phyloP scores from a whole-genome alignment of 352 stramenopile genomes.

The Phytophthora sojae region DNA sequence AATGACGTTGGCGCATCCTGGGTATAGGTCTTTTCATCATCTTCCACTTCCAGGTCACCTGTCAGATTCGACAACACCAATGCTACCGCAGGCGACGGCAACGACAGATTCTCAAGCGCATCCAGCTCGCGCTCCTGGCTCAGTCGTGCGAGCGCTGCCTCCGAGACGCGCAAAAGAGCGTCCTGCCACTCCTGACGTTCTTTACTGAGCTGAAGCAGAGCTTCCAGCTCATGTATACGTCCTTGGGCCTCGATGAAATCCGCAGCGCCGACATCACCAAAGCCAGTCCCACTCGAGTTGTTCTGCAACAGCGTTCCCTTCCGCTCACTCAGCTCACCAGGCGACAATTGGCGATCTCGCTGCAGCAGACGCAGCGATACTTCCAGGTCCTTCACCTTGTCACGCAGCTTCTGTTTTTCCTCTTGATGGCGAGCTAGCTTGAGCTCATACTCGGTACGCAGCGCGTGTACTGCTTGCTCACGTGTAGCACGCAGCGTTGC shows the following conservation, averaged over 20 bases:
- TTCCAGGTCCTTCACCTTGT: conserved; percentile 80
- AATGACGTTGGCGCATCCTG: background rate
- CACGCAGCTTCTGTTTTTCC: conserved; percentile 75
- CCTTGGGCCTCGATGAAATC: conserved; percentile 70
- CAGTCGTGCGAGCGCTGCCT: conserved; percentile 61
- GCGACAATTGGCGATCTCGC: conserved; percentile 65
- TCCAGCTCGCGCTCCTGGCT: conserved; percentile 56
- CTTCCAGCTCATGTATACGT: conserved; percentile 65
- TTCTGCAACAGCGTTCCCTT: conserved; percentile 62
- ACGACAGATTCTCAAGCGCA: conserved; percentile 44
- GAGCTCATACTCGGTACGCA: conserved; percentile 71
- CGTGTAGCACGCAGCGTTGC: conserved; percentile 48
- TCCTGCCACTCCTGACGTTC: conserved; percentile 68
- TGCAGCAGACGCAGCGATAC: conserved; percentile 70
- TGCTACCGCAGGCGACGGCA: conserved; percentile 28
- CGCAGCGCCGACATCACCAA: conserved; percentile 50
- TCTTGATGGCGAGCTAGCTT: conserved; percentile 74
- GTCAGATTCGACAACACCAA: conserved; percentile 23
- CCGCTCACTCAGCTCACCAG: conserved; percentile 64
- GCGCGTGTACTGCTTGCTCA: conserved; percentile 63
- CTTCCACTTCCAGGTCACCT: conserved; percentile 13
- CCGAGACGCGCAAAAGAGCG: conserved; percentile 59
- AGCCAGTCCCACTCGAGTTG: conserved; percentile 21
- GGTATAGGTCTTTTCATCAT: background rate
- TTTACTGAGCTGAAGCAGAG: conserved; percentile 60